Conservation (phyloP, 1,139 yeast species). For the Kodamaea suecica region DNA sequence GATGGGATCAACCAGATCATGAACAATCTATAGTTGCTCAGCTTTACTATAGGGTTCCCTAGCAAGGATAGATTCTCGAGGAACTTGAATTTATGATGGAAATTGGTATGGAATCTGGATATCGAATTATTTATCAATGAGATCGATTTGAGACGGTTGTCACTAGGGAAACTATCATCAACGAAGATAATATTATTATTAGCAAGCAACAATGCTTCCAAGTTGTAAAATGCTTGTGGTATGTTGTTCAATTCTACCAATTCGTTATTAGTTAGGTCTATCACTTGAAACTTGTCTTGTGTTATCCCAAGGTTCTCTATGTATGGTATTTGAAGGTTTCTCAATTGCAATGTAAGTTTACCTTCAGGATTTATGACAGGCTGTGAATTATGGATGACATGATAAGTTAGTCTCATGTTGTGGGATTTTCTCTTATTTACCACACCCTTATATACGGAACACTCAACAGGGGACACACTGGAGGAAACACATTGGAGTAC, state of each 20-base stretch:
- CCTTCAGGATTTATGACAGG: constrained; percentile 37
- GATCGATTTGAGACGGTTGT: constrained; percentile 42
- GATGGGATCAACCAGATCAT: constrained; percentile 63
- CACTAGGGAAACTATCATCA: constrained; percentile 19
- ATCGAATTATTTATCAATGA: constrained; percentile 55
- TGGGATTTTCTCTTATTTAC: too few relatives aligned
- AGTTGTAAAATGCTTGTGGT: constrained; percentile 40
- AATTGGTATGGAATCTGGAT: constrained; percentile 27
- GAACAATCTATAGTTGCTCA: constrained; percentile 57
- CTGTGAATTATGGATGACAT: constrained; percentile 31
- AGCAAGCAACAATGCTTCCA: constrained; percentile 54
- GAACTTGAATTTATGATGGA: constrained; percentile 22
- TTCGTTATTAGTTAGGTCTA: constrained; percentile 70
- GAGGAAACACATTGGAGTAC: too few relatives aligned
- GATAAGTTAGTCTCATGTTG: constrained; percentile 39
- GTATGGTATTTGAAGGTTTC: constrained; percentile 31
- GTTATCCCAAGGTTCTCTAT: constrained; percentile 37
- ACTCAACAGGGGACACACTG: too few relatives aligned
- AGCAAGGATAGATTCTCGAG: constrained; percentile 50
- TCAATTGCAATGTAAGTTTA: constrained; percentile 33
- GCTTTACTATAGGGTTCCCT: constrained; percentile 59
- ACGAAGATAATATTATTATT: constrained; percentile 51
- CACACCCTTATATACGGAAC: too few relatives aligned
- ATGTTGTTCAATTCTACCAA: constrained; percentile 51
- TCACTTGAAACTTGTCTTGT: constrained; percentile 41